phyloP scores from a whole-genome alignment of 2,329 filamentous ascomycete species.

The Microascus cirrosus region DNA sequence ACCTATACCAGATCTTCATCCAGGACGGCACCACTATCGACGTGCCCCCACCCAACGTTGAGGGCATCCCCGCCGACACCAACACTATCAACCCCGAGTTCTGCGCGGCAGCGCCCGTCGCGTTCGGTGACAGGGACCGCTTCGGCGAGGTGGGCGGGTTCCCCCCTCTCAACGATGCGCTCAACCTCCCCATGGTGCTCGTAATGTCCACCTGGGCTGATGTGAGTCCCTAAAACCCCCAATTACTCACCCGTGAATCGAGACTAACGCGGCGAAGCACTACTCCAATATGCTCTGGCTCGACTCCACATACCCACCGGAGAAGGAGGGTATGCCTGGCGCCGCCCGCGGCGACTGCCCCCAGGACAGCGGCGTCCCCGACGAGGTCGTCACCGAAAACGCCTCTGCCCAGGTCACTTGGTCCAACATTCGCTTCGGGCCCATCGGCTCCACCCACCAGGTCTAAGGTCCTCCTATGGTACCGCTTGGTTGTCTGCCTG shows the following conservation, averaged over 20 bases:
- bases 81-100: slow-evolving; percentile 46
- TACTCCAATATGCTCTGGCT: slow-evolving; percentile 64
- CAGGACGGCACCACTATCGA: slow-evolving; percentile 45
- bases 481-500: too few relatives aligned
- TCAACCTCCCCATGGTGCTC: slow-evolving; percentile 49
- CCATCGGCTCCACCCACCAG: slow-evolving; percentile 29
- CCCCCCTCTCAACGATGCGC: slow-evolving; percentile 38
- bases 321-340: slow-evolving; percentile 13
- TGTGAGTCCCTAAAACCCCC: too few relatives aligned
- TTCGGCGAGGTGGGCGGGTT: slow-evolving; percentile 47
- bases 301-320: slow-evolving; percentile 50
- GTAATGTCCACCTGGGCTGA: slow-evolving; percentile 48
- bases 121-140: slow-evolving; percentile 37
- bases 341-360: slow-evolving; percentile 13
- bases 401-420: slow-evolving; percentile 26
- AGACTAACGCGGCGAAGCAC: too few relatives aligned
- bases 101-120: slow-evolving; percentile 44
- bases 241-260: too few relatives aligned
- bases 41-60: slow-evolving; percentile 19
- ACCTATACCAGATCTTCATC: slow-evolving; percentile 50
- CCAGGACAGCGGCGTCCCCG: slow-evolving; percentile 13
- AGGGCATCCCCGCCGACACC: slow-evolving; percentile 41
- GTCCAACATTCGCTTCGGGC: slow-evolving; percentile 38
- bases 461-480: too few relatives aligned
- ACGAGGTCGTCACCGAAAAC: slow-evolving; percentile 10